Evolutionary conservation across 2,329 filamentous ascomycete species (phyloP).

Genomic region (Trichoderma sp.): DNA sequence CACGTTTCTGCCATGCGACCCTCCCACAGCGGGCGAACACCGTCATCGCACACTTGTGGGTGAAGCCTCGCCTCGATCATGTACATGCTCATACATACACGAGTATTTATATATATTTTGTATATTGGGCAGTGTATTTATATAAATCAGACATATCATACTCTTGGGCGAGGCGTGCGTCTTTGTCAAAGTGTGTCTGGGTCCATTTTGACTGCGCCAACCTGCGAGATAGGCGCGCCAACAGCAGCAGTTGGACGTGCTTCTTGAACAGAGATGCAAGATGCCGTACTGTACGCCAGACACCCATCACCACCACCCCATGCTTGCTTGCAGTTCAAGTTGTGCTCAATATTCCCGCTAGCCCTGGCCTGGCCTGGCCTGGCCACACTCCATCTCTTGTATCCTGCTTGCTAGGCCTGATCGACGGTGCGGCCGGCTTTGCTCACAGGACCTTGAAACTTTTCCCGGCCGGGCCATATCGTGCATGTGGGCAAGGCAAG

Average conservation of each 20-base stretch:
- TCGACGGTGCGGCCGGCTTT: background rate
- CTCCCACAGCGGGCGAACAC: background rate
- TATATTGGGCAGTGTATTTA: background rate
- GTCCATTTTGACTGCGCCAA: background rate
- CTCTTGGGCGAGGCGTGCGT: background rate
- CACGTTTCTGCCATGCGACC: slow-evolving; percentile 4
- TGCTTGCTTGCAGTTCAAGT: background rate
- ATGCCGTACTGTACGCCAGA: background rate
- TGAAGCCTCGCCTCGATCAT: background rate
- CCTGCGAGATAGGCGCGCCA: background rate
- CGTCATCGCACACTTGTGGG: background rate
- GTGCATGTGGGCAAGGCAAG: background rate
- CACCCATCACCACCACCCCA: background rate
- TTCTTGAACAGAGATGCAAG: background rate
- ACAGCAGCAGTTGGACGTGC: background rate
- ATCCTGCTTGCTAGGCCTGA: background rate
- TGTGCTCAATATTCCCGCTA: background rate
- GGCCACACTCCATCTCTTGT: background rate
- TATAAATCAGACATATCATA: background rate
- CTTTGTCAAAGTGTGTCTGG: background rate
- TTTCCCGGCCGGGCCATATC: background rate
- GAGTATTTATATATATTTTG: background rate
- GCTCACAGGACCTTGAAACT: background rate
- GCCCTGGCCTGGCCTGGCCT: background rate
- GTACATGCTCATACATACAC: background rate